Conservation (phyloP, 257 asterid genomes). For the Fraxinus excelsior region DNA sequence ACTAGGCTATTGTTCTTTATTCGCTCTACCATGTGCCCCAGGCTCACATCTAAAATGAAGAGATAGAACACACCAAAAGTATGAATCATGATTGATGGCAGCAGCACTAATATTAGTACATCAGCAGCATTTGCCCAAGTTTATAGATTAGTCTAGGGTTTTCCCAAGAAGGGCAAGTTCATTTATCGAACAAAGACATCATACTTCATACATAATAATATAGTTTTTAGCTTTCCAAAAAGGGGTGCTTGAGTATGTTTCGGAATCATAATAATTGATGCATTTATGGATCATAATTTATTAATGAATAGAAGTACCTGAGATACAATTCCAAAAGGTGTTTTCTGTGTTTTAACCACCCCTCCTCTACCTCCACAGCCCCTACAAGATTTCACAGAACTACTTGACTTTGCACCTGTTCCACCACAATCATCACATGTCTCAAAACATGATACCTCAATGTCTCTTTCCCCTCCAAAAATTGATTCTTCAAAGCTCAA, state of each 20-base stretch:
- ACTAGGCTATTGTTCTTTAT: background rate
- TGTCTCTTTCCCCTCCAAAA: conserved; percentile 69
- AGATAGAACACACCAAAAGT: background rate
- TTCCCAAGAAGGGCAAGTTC: background rate
- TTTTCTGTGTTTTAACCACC: conserved; percentile 65
- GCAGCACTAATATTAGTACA: background rate
- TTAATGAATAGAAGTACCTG: conserved; percentile 59
- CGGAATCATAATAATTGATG: background rate
- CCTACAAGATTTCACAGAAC: conserved; percentile 55
- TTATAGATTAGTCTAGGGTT: background rate
- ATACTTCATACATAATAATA: background rate
- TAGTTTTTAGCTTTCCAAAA: background rate
- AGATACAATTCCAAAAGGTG: conserved; percentile 89
- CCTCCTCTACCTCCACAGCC: conserved; percentile 92
- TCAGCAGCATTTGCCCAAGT: background rate
- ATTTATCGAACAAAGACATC: background rate
- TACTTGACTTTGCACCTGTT: conserved; percentile 81
- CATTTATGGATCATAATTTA: conserved; percentile 20
- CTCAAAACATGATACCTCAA: conserved; percentile 64
- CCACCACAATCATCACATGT: conserved; percentile 86
- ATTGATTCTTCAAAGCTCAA: conserved; percentile 88
- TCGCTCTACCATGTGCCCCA: background rate
- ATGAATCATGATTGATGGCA: background rate
- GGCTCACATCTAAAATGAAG: background rate
- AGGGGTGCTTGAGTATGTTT: conserved; percentile 13